Base-by-base conservation (phyloP, 345 rosid species). In the Euphorbia lathyris region DNA sequence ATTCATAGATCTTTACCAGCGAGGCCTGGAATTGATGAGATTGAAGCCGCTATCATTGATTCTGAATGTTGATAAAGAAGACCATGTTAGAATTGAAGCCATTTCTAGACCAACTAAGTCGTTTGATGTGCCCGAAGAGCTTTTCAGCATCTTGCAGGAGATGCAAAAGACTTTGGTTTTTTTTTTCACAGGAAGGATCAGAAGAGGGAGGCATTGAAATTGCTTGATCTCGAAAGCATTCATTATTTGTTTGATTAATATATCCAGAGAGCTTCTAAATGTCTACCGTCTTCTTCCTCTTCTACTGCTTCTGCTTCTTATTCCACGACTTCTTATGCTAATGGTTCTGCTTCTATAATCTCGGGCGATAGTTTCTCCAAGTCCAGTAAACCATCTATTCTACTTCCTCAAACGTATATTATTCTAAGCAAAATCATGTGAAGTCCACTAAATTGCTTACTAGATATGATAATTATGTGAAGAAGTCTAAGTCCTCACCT, bases 251-350 rank as follows among this genome's bases (percentile, higher is more conserved):
- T 92, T 79, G 97, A 92, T 71, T 92, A 87, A 19, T 83, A 77
- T 69, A 86, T 95, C 65, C 97, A 90, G 73, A 88, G 93, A 81
- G 99, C 98, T 70, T 87, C 94, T 7, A 66, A 70, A 58, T 95
- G 98, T 58, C 58, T 91, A 42, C 75, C 83, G 57, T 3, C 65
- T 55, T 53, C 64, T 12, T 10, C 57, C 17, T 10, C 64, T 40
- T 7, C 69, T 36, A 0, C 62, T 1, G 4, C n/a, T 58, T 16
- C 62, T 51, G 19, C 60, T 13, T 5, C 43, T 7, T 68, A 66
- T 13, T 42, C 74, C 10, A 25, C 71, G 9, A n/a, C 53, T 38
- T 59, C 40, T 63, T 78, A 68, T 70, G 78, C 81, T 40, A 67
- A 70, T 45, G 81, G 77, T 50, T 75, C 82, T 57, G 65, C 79